Evolutionary conservation across 2,329 filamentous ascomycete species (phyloP).

Genomic region (Gyromitra esculenta): DNA sequence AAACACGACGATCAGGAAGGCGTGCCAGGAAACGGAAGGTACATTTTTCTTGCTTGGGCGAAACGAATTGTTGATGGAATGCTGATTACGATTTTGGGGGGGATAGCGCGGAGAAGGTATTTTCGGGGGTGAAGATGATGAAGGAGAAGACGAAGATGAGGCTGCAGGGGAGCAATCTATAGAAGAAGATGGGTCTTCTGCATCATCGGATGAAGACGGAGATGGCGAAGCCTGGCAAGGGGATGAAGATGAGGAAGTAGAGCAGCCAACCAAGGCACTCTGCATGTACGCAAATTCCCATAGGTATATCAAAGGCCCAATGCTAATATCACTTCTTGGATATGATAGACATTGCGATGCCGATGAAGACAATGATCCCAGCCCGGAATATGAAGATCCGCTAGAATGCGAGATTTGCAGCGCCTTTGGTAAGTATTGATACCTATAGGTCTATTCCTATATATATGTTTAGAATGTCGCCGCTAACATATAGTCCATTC

Average conservation of each 20-base stretch:
- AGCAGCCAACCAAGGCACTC: conserved; percentile 63
- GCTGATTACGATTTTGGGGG: conserved; percentile 31
- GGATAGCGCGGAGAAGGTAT: conserved; percentile 60
- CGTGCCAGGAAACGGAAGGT: conserved; percentile 52
- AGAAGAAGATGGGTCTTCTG: conserved; percentile 59
- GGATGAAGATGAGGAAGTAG: conserved; percentile 61
- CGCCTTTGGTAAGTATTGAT: conserved; percentile 76
- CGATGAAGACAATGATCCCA: conserved; percentile 83
- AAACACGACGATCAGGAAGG: conserved; percentile 48
- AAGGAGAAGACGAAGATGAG: conserved; percentile 61
- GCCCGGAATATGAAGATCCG: conserved; percentile 81
- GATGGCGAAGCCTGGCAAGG: conserved; percentile 61
- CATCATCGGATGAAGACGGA: conserved; percentile 58
- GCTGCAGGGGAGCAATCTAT: conserved; percentile 61
- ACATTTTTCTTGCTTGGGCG: conserved; percentile 14
- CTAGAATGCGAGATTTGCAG: conserved; percentile 80
- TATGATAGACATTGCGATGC: conserved; percentile 78
- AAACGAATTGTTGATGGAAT: conserved; percentile 17
- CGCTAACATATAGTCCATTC: conserved; percentile 57
- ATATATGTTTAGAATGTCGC: conserved; percentile 1
- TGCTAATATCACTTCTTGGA: conserved; percentile 28
- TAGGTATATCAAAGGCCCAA: conserved; percentile 13
- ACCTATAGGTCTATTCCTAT: conserved; percentile 51
- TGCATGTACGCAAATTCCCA: conserved; percentile 69
- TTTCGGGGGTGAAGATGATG: conserved; percentile 61